Evolutionary conservation across 441 rosid species (phyloP), one percentile per base, ranked within the genome.

Genomic region (Pelargonium fulgidum): DNA sequence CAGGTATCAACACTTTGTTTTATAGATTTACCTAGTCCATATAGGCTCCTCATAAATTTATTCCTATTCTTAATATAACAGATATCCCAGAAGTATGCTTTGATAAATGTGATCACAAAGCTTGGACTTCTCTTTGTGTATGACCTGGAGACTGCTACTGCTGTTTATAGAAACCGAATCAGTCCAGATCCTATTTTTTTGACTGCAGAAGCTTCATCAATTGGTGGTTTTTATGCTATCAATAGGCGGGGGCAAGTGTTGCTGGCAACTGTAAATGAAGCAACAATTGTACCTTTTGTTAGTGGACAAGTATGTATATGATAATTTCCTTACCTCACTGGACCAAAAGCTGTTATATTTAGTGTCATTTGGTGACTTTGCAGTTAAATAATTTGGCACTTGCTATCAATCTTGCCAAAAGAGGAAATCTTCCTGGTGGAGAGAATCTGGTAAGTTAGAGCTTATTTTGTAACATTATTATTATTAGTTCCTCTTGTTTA

Each of bases 161-260:
- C 99, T 61, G 96, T 95, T 61, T 95, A 95, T 80, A 36, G 99
- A 82, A 95, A 95, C 69, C 83, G 98, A 81, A 92, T 95, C 19
- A 90, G 97, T 84, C 97, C 99, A 66, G 98, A 95, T 84, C 99
- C 98, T n/a, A 91, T 95, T 70, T 95, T 95, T 84, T 86, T 95
- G 88, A 90, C 99, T 7, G 72, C 98, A 10, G 99, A 95, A 81
- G 97, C 98, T 75, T 83, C 95, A 29, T 72, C 95, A n/a, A 66
- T 71, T 16, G 98, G 99, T 17, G 99, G 99, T 5, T 92, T 95
- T 79, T 95, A 95, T 84, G 82, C 99, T 75, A 83, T 95, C 67
- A 95, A 95, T 78, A 89, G 99, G 81, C 90, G 98, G 64, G 99
- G 99, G 48, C 98, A 95, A 81, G 97, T 95, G 75, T 82, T 95